phyloP scores from a whole-genome alignment of 2,329 filamentous ascomycete genomes.

The Reticulascus tulasneorum region DNA sequence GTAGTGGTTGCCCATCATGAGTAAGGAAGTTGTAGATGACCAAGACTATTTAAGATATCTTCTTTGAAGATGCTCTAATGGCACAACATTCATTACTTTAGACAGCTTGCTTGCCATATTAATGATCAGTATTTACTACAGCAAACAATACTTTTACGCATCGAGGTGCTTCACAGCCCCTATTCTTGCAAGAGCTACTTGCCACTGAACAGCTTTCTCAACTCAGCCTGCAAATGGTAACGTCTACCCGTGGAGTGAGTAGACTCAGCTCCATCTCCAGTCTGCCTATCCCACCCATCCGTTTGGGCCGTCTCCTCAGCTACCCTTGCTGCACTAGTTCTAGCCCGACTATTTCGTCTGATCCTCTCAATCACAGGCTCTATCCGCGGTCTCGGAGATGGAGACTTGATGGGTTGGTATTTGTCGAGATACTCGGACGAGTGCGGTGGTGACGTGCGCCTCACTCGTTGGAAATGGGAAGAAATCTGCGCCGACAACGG shows the following conservation, averaged over 20 bases:
- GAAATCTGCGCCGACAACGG: background rate
- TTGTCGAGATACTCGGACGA: slow-evolving; percentile 31
- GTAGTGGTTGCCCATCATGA: no score
- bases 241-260: slow-evolving; percentile 1
- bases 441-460: slow-evolving; percentile 13
- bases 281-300: background rate
- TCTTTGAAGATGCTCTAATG: no score
- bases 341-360: slow-evolving; percentile 1
- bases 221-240: slow-evolving; percentile 4
- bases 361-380: slow-evolving; percentile 4
- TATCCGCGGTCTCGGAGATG: slow-evolving; percentile 3
- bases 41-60: no score
- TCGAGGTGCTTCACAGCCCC: no score
- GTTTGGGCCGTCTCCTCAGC: background rate
- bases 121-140: background rate
- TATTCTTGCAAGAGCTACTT: no score
- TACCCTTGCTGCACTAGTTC: background rate
- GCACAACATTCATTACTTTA: no score
- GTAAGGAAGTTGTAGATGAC: no score
- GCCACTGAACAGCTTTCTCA: slow-evolving; percentile 11
- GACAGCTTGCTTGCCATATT: no score
- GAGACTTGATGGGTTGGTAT: slow-evolving; percentile 21
- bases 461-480: background rate
- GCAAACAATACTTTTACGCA: background rate
- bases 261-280: slow-evolving; percentile 9